Evolutionary conservation across 169 alveolate species (phyloP), one percentile per base, ranked within the genome.

Genomic region (Cyclospora cayetanensis): DNA sequence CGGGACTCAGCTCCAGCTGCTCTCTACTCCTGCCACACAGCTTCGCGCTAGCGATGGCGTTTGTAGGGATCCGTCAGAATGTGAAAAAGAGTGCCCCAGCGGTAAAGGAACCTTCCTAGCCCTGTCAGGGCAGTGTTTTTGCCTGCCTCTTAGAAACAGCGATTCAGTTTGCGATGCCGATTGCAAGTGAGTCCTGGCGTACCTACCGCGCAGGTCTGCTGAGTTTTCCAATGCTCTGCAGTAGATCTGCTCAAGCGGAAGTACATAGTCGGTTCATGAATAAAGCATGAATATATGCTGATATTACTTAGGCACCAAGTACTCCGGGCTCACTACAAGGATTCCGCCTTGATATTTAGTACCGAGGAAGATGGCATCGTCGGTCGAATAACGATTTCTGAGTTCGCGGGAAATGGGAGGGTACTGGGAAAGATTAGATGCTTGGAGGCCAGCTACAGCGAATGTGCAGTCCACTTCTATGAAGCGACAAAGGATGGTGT

Each of bases 121-220:
- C 53, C 31, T 80, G 43, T 46, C 76, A 80, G 89, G 89, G 43
- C 89, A 80, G n/a, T 80, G 89, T 52, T 20, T 80, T 35, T 80
- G 89, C 76, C 89, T 80, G 50, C 89, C 89, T 29, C 39, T 52
- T 29, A 52, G 70, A 52, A 74, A 35, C 1, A 29, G 76, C 35
- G 52, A 34, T 27, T 31, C 53, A 18, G 1, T 80, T 35, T 80
- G 89, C 31, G 89, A 80, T 22, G 9, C 39, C 4, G 76, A 80
- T 34, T 80, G 89, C 89, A 80, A 63, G 89, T 80, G 22, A 53
- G 89, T 1, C 20, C 4, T 35, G 37, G 50, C 29, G 15, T 46
- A 15, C 60, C 60, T 46, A 1, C 60, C 60, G 60, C 60, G 20
- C 60, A 12, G 25, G 1, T 46, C 60, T 15, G 20, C 60, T 15